phyloP scores from a whole-genome alignment of 148 eudicot species.

The Rhododendron henanense region DNA sequence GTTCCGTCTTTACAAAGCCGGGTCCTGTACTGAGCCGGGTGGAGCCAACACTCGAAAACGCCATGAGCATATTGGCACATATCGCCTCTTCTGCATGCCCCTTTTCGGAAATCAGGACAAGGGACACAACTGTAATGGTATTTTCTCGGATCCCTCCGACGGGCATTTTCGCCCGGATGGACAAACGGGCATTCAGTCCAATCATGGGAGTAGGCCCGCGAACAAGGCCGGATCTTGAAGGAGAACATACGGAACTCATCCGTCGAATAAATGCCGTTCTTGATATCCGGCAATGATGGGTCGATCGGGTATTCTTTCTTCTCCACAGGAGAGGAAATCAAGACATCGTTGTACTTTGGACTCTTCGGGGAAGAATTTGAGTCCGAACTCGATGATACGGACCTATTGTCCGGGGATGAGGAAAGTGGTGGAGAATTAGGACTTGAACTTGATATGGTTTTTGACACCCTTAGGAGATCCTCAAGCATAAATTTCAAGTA shows the following conservation, averaged over 20 bases:
- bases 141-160: slow-evolving; percentile 77
- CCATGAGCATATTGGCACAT: slow-evolving; percentile 91
- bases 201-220: slow-evolving; percentile 84
- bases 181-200: slow-evolving; percentile 95
- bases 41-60: slow-evolving; percentile 85
- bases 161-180: slow-evolving; percentile 85
- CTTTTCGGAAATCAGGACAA: slow-evolving; percentile 82
- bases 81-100: slow-evolving; percentile 69
- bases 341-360: slow-evolving; percentile 31
- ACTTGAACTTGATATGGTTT: slow-evolving; percentile 30
- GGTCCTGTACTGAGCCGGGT: slow-evolving; percentile 81
- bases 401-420: slow-evolving; percentile 40
- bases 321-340: slow-evolving; percentile 26
- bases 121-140: slow-evolving; percentile 88
- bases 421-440: slow-evolving; percentile 41
- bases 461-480: slow-evolving; percentile 39
- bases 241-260: slow-evolving; percentile 84
- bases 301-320: slow-evolving; percentile 71
- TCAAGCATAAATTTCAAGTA: slow-evolving; percentile 40
- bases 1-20: slow-evolving; percentile 76
- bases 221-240: slow-evolving; percentile 76
- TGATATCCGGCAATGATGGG: slow-evolving; percentile 82
- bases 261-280: slow-evolving; percentile 68
- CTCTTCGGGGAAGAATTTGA: slow-evolving; percentile 46
- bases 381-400: slow-evolving; percentile 38